Conservation (phyloP, 768 basidiomycete species). For the Agrocybe praecox region DNA sequence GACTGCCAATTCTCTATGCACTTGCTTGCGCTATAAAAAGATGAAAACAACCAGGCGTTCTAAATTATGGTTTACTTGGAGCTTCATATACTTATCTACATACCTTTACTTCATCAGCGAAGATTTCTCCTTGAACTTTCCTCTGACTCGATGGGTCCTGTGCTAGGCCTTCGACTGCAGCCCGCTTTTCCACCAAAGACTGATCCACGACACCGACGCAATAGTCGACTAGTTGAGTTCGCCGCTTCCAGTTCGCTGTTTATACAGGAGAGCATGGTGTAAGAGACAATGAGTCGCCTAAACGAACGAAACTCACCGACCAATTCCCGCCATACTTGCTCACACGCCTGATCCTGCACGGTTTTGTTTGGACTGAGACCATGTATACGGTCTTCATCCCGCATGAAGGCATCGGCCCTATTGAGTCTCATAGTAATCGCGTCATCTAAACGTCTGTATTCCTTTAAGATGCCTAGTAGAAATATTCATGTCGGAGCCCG, state of each 20-base stretch:
- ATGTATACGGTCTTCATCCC: constrained; percentile 63
- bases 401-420: constrained; percentile 72
- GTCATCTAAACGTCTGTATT: constrained; percentile 83
- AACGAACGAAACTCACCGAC: constrained; percentile 54
- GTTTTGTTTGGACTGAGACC: constrained; percentile 47
- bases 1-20: constrained; percentile 73
- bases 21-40: constrained; percentile 59
- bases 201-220: constrained; percentile 74
- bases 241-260: constrained; percentile 69
- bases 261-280: constrained; percentile 8
- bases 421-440: constrained; percentile 80
- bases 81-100: constrained; percentile 11
- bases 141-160: constrained; percentile 49
- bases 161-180: constrained; percentile 40
- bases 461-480: constrained; percentile 70
- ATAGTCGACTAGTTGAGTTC: constrained; percentile 74
- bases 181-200: constrained; percentile 58
- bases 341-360: constrained; percentile 75
- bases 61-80: not conserved
- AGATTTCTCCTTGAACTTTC: constrained; percentile 57
- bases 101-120: constrained; percentile 75
- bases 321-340: constrained; percentile 76
- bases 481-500: not conserved
- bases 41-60: not conserved
- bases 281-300: constrained; percentile 17